Evolutionary conservation across 1,139 yeast species (phyloP).

Genomic region (Nadsonia commutata): DNA sequence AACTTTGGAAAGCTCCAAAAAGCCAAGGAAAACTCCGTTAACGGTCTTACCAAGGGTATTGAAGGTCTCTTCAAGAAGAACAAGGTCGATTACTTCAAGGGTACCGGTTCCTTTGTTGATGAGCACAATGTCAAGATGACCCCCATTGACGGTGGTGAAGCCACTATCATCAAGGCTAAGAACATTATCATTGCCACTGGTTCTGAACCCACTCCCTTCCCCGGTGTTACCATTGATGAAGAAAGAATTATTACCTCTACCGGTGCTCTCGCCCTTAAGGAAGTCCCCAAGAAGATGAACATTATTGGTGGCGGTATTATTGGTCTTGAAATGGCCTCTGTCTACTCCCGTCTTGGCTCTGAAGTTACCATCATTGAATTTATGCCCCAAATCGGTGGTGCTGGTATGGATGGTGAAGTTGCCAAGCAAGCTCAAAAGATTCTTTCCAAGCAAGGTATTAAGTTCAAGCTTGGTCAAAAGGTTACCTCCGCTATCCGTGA

Average conservation of each 20-base stretch:
- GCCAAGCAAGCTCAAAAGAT: slow-evolving; percentile 81
- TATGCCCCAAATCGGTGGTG: slow-evolving; percentile 77
- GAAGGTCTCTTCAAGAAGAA: slow-evolving; percentile 92
- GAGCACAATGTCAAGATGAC: slow-evolving; percentile 67
- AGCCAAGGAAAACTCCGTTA: slow-evolving; percentile 85
- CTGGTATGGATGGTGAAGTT: slow-evolving; percentile 95
- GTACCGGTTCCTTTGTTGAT: slow-evolving; percentile 75
- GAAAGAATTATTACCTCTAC: slow-evolving; percentile 95
- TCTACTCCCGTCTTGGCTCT: slow-evolving; percentile 87
- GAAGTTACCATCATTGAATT: slow-evolving; percentile 92
- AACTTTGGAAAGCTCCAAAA: slow-evolving; percentile 73
- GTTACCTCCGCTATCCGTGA: slow-evolving; percentile 76
- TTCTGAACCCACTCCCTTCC: slow-evolving; percentile 97
- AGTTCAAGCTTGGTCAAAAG: slow-evolving; percentile 86
- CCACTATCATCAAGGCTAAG: slow-evolving; percentile 55
- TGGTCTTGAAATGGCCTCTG: slow-evolving; percentile 99
- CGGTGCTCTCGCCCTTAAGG: slow-evolving; percentile 73
- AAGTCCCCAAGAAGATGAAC: slow-evolving; percentile 81
- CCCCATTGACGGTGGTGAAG: slow-evolving; percentile 77
- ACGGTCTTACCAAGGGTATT: slow-evolving; percentile 81
- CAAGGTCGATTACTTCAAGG: slow-evolving; percentile 89
- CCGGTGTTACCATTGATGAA: slow-evolving; percentile 93
- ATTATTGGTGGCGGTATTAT: slow-evolving; percentile 99
- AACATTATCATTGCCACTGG: slow-evolving; percentile 95
- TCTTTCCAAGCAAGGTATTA: slow-evolving; percentile 86